phyloP scores from a whole-genome alignment of 2,329 filamentous ascomycete genomes.

The Fusarium sp. region DNA sequence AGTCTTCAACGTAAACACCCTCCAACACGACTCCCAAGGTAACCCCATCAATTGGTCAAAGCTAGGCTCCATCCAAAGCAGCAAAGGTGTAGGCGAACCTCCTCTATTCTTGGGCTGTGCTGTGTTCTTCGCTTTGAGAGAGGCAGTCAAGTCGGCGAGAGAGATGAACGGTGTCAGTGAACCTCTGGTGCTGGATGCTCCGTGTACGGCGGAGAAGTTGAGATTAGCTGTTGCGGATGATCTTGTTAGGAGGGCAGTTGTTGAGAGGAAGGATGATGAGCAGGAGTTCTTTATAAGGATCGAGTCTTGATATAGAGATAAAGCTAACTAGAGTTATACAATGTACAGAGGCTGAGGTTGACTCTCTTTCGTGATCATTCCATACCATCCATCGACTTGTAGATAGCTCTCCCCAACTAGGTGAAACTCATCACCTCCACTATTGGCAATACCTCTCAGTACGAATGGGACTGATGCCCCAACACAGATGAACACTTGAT shows the following conservation, averaged over 20 bases:
- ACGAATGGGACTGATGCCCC: rapidly evolving
- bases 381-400: not conserved
- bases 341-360: not conserved
- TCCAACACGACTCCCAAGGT: not conserved
- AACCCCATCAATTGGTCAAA: not conserved
- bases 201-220: not conserved
- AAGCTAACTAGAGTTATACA: not conserved
- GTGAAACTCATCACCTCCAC: not conserved
- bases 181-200: not conserved
- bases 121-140: not conserved
- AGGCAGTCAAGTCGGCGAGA: not conserved
- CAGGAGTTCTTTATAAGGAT: not conserved
- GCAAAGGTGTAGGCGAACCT: not conserved
- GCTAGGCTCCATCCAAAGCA: not conserved
- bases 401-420: not conserved
- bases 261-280: not conserved
- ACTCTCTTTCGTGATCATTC: rapidly evolving
- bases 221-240: not conserved
- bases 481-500: not conserved
- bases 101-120: not conserved
- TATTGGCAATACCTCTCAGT: rapidly evolving
- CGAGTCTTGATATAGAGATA: not conserved
- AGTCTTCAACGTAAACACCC: not conserved
- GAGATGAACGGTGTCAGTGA: not conserved
- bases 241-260: not conserved